These are phyloP conservation scores for Xylariaceae sp. DNA, from an alignment of 2,329 filamentous ascomycete species.

Conservation along the genomic window DNA sequence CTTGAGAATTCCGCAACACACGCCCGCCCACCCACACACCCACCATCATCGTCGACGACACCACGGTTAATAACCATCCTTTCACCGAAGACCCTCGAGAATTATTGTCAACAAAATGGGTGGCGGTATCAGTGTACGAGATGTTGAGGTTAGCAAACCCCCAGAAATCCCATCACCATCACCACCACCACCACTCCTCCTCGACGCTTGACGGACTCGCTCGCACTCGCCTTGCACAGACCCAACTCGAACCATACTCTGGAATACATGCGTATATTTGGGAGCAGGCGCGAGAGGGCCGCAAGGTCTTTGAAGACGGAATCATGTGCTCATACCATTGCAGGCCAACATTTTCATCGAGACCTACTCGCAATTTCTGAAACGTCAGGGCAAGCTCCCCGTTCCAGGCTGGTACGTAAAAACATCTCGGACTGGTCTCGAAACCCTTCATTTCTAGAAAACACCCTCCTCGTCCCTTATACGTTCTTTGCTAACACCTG, in stretches of 20 bases:
- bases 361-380: constrained; percentile 83
- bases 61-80: not conserved
- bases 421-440: no score
- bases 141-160: not conserved
- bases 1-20: constrained; percentile 1
- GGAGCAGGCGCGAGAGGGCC: constrained; percentile 70
- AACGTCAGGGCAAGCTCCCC: constrained; percentile 89
- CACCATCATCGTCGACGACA: constrained; percentile 3
- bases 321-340: constrained; percentile 60
- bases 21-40: constrained; percentile 10
- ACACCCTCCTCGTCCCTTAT: no score
- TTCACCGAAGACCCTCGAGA: not conserved
- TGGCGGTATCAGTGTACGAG: not conserved
- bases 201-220: constrained; percentile 4
- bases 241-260: no score
- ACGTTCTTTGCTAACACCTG: no score
- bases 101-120: not conserved
- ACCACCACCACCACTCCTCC: constrained; percentile 3
- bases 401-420: constrained; percentile 85
- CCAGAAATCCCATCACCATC: constrained; percentile 2
- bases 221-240: constrained; percentile 3
- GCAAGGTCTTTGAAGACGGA: constrained; percentile 71
- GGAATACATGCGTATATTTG: constrained; percentile 17
- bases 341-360: constrained; percentile 87
- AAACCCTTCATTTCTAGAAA: no score